Conservation (phyloP, 2,329 filamentous ascomycete genomes). For the Cladosporium phlei region DNA sequence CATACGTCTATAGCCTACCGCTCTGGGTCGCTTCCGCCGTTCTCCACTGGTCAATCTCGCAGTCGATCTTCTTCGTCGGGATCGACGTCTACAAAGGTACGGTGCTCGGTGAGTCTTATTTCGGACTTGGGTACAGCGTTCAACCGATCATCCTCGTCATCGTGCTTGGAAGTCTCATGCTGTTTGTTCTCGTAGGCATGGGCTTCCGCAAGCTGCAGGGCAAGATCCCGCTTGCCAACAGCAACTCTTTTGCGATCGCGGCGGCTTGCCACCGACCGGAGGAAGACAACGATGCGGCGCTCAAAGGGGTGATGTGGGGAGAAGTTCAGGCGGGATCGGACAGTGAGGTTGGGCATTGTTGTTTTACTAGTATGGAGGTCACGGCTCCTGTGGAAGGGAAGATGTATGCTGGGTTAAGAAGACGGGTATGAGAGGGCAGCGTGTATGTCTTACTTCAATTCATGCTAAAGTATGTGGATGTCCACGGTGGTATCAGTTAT, state of each 20-base stretch:
- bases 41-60: conserved; percentile 43
- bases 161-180: conserved; percentile 9
- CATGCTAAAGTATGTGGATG: too few relatives aligned
- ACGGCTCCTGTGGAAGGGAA: conserved; percentile 1
- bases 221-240: conserved; percentile 19
- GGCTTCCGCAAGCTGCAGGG: conserved; percentile 14
- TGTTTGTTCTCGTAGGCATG: conserved; percentile 9
- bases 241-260: conserved; percentile 20
- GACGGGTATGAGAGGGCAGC: too few relatives aligned
- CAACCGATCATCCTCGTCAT: conserved; percentile 5
- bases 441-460: too few relatives aligned
- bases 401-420: too few relatives aligned
- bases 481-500: too few relatives aligned
- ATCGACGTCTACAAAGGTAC: conserved; percentile 25
- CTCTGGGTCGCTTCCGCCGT: conserved; percentile 30
- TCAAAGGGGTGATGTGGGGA: conserved; percentile 20
- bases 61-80: conserved; percentile 39
- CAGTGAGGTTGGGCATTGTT: conserved; percentile 18
- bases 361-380: conserved; percentile 18
- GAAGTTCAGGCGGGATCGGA: conserved; percentile 8
- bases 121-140: conserved; percentile 7
- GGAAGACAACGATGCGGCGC: conserved; percentile 19
- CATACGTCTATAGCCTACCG: conserved; percentile 36
- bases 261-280: conserved; percentile 19
- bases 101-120: not conserved